These are phyloP conservation scores for Cyclotella choctawhatcheeana DNA, from an alignment of 108 stramenopile species.

Conservation along the genomic window DNA sequence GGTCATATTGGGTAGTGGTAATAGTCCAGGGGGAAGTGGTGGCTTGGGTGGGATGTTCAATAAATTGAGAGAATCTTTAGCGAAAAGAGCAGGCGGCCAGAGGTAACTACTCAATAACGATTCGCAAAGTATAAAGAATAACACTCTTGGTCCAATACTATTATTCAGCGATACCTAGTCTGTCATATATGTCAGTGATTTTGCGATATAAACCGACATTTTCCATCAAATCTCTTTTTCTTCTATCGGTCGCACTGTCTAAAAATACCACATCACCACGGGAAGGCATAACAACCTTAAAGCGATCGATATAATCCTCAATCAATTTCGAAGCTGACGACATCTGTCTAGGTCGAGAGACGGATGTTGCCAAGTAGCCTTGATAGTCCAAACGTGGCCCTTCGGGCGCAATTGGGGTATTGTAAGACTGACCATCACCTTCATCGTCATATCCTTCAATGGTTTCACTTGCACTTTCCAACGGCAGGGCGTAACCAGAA, in stretches of 20 bases:
- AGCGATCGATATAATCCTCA: conserved; percentile 69
- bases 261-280: conserved; percentile 74
- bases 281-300: conserved; percentile 69
- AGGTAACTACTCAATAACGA: neutral
- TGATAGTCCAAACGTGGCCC: conserved; percentile 78
- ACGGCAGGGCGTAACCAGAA: conserved; percentile 79
- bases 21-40: neutral
- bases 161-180: conserved; percentile 55
- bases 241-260: conserved; percentile 35
- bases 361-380: conserved; percentile 83
- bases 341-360: conserved; percentile 72
- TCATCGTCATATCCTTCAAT: conserved; percentile 25
- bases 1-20: conserved; percentile 18
- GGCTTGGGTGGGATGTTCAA: conserved; percentile 14
- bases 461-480: conserved; percentile 57
- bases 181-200: conserved; percentile 51
- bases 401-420: conserved; percentile 32
- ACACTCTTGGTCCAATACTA: neutral
- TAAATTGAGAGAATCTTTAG: conserved; percentile 22
- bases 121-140: neutral
- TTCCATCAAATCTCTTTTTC: conserved; percentile 50
- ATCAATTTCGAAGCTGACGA: conserved; percentile 71
- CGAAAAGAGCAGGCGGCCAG: neutral
- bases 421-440: conserved; percentile 35
- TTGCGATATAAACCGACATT: conserved; percentile 53